A percentile compares a stretch with the other conserved stretches of the same genome.
These are phyloP conservation scores for Spencermartinsiella ligniputridi DNA, from an alignment of 1,139 yeast species.

Conservation along the genomic window DNA sequence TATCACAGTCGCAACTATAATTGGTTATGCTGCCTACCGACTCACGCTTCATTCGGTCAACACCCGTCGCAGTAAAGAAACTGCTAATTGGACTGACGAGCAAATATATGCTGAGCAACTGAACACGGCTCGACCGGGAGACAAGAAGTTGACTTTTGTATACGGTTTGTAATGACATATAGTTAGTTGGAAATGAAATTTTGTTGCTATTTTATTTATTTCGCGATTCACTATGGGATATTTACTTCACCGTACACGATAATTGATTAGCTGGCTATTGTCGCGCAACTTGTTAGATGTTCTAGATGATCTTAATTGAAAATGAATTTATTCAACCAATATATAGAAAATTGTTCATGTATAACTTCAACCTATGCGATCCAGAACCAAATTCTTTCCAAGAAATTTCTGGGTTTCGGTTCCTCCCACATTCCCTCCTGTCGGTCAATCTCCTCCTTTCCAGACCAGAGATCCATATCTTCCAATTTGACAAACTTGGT, in stretches of 20 bases:
- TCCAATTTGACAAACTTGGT: slow-evolving; percentile 47
- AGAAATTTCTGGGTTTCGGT: background rate
- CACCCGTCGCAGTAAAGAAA: background rate
- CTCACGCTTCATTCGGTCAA: slow-evolving; percentile 3
- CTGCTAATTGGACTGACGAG: slow-evolving; percentile 6
- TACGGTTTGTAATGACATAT: slow-evolving; percentile 11
- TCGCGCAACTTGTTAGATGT: no score
- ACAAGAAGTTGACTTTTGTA: slow-evolving; percentile 5
- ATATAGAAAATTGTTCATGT: no score
- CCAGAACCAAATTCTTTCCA: background rate
- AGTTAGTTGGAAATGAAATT: background rate
- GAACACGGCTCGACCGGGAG: slow-evolving; percentile 4
- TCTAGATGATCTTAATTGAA: no score
- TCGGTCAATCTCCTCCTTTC: slow-evolving; percentile 50
- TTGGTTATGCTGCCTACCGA: slow-evolving; percentile 7
- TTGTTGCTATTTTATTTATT: background rate
- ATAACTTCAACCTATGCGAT: background rate
- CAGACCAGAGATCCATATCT: slow-evolving; percentile 51
- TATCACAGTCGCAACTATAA: slow-evolving; percentile 41
- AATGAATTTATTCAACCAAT: no score
- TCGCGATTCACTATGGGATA: no score
- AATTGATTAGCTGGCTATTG: no score
- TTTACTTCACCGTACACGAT: no score
- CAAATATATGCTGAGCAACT: slow-evolving; percentile 7
- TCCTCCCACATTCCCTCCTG: background rate